Evolutionary conservation across 2,329 filamentous ascomycete genomes (phyloP), one percentile per base, ranked within the genome.

Genomic region (Epichloe sp.): DNA sequence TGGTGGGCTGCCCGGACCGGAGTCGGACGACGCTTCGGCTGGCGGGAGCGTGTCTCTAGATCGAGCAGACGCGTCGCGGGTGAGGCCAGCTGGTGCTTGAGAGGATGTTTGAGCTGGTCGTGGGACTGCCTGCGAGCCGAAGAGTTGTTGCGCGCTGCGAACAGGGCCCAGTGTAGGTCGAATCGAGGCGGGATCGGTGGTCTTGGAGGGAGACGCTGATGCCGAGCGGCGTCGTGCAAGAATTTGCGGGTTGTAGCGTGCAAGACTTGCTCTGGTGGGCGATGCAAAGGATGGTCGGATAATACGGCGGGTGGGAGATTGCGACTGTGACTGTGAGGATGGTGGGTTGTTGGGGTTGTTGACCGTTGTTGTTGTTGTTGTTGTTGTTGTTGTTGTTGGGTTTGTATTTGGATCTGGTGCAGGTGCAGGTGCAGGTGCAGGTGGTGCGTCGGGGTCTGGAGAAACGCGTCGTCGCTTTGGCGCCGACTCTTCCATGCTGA

Each of bases 181-280:
- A 44, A 7, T 47, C 36, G 14, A 31, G 3, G 54, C 53, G 2
- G 56, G 44, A 44, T 59, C 60, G 38, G 55, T 55, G 4, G 54
- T 44, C 1, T 52, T 53, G 54, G 62, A 57, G 53, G 67, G 65
- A 54, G 65, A 53, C 42, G 66, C 59, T 58, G 68, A 58, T 58
- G 67, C 61, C 51, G 68, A 67, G 58, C 68, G 58, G 60, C 68
- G 63, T 55, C 73, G 70, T 51, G 72, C 68, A 36, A 82, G 65
- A 6, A 82, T 69, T 11, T 80, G 74, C 0, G 81, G 78, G 54
- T 84, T 78, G 46, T 78, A 75, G 55, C 78, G 76, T 52, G 80
- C 71, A 14, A 85, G 65, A 58, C 80, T 86, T 12, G 82, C 74
- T 60, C 74, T 79, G 0, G 82, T 85, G 0, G 83, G 82, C n/a